Evolutionary conservation across 257 asterid species (phyloP).

Genomic region (Parsonsia alboflavescens): DNA sequence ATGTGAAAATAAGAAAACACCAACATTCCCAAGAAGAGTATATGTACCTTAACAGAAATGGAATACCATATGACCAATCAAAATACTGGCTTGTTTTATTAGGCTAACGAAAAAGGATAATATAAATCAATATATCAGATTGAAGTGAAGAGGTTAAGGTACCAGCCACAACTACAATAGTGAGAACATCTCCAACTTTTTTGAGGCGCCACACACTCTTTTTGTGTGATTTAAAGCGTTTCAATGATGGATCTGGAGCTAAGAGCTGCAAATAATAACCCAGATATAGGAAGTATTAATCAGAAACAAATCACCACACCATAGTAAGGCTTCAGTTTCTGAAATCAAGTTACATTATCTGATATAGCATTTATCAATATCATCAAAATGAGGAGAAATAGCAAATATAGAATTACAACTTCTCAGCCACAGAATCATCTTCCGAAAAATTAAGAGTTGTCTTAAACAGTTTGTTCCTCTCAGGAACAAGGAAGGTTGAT

Average conservation of each 20-base stretch:
- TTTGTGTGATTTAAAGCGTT: constrained; percentile 64
- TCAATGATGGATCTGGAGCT: constrained; percentile 60
- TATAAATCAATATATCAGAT: background rate
- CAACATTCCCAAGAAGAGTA: background rate
- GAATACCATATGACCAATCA: background rate
- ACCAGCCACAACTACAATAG: constrained; percentile 75
- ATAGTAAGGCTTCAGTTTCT: background rate
- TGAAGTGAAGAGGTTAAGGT: constrained; percentile 18
- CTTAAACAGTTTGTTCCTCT: background rate
- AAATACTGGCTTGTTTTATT: background rate
- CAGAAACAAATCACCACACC: background rate
- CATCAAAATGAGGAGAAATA: background rate
- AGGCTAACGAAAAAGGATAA: background rate
- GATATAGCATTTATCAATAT: background rate
- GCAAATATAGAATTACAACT: background rate
- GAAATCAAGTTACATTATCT: background rate
- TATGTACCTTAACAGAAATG: background rate
- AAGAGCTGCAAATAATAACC: constrained; percentile 51
- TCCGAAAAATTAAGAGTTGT: background rate
- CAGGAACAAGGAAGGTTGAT: background rate
- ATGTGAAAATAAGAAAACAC: background rate
- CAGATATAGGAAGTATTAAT: background rate
- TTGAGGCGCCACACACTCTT: constrained; percentile 52
- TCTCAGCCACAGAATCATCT: background rate
- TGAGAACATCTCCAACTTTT: constrained; percentile 59